Evolutionary conservation across 2,329 filamentous ascomycete genomes (phyloP).

Genomic region (Alternaria alternata): DNA sequence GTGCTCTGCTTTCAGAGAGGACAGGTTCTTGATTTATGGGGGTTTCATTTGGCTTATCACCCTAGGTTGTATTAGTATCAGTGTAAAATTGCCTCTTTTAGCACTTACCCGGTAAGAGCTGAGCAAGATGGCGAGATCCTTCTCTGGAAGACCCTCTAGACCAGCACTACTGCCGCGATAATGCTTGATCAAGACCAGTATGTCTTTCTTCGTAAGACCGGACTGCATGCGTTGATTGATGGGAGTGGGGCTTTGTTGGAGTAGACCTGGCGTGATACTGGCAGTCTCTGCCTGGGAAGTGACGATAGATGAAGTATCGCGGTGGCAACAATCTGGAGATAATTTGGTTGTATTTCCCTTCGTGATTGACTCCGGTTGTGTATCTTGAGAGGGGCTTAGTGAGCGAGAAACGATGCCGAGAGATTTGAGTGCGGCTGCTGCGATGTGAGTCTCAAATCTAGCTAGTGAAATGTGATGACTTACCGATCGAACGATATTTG

Average conservation of each 20-base stretch:
- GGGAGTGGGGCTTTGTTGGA: not conserved
- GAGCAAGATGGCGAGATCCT: not conserved
- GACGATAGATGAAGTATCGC: no score
- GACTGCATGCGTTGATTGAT: accelerated
- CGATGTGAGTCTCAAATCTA: not conserved
- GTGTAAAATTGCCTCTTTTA: no score
- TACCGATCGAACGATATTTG: not conserved
- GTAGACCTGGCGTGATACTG: not conserved
- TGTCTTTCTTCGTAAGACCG: not conserved
- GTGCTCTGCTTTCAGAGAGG: no score
- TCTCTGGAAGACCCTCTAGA: not conserved
- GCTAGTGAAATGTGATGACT: not conserved
- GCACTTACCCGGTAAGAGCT: no score
- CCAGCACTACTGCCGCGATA: not conserved
- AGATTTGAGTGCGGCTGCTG: not conserved
- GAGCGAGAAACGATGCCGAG: not conserved
- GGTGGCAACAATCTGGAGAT: no score
- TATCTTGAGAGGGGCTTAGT: not conserved
- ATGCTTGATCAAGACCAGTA: not conserved
- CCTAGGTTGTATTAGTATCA: no score
- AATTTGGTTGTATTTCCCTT: no score
- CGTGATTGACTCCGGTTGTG: no score
- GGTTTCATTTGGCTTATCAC: no score
- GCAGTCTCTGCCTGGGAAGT: not conserved
- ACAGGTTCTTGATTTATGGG: not conserved